Conservation (phyloP, 2,329 filamentous ascomycete genomes). For the Aspergillus ochraceus region DNA sequence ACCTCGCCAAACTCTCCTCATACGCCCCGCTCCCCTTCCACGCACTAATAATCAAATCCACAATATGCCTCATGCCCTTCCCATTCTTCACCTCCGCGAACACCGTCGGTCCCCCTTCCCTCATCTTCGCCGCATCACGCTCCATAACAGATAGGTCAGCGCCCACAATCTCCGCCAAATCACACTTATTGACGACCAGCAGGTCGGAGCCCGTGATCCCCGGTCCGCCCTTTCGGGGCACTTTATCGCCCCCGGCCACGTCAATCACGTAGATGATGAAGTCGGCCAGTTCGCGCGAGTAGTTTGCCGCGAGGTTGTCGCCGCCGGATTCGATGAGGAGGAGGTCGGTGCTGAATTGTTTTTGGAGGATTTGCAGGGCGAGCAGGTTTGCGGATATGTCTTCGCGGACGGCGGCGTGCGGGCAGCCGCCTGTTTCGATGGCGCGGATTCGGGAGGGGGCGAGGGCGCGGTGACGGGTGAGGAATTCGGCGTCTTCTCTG, state of each 20-base stretch:
- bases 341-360: slow-evolving; percentile 75
- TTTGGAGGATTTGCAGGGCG: slow-evolving; percentile 85
- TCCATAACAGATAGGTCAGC: slow-evolving; percentile 94
- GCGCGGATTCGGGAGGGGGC: slow-evolving; percentile 82
- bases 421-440: slow-evolving; percentile 96
- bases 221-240: slow-evolving; percentile 91
- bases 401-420: slow-evolving; percentile 94
- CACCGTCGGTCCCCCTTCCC: slow-evolving; percentile 91
- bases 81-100: slow-evolving; percentile 97
- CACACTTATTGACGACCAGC: slow-evolving; percentile 95
- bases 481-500: slow-evolving; percentile 94
- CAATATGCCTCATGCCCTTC: slow-evolving; percentile 80
- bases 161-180: slow-evolving; percentile 84
- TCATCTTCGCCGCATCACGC: slow-evolving; percentile 87
- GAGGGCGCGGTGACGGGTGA: slow-evolving; percentile 81
- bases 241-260: slow-evolving; percentile 93
- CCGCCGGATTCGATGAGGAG: slow-evolving; percentile 94
- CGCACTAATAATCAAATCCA: slow-evolving; percentile 82
- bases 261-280: slow-evolving; percentile 99
- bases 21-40: slow-evolving; percentile 87
- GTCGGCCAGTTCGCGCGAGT: slow-evolving; percentile 89
- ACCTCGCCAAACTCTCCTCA: slow-evolving; percentile 43
- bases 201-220: slow-evolving; percentile 96
- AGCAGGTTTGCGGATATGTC: slow-evolving; percentile 94
- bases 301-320: slow-evolving; percentile 96